Evolutionary conservation across 331 rosid genomes (phyloP), one percentile per base, ranked within the genome.

Genomic region (Dryas integrifolia): DNA sequence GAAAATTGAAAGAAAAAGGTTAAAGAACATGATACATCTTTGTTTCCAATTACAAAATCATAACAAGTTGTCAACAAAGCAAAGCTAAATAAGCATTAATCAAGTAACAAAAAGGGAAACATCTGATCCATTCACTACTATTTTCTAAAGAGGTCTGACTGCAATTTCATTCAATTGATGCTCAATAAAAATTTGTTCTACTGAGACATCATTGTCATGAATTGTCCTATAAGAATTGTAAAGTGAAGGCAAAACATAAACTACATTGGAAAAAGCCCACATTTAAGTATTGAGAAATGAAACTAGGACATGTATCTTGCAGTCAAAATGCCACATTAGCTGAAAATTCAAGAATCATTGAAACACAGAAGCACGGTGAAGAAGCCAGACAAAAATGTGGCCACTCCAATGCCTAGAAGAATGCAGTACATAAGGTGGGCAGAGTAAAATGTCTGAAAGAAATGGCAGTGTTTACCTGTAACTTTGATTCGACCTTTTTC

Each of bases 401-500:
- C 21, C 7, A 45, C 35, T 9, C 30, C 15, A 0, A 65, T 5
- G 40, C 49, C 21, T 5, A 15, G 9, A 51, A 4, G 38, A 39
- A 6, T 10, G n/a, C 14, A 14, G 49, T 1, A 9, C 4, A 15
- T 68, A 15, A 15, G 35, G 35, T 39, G 8, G 58, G 46, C 4
- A 35, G 35, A 14, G 8, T 5, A 35, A 24, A 7, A 16, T 52
- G 21, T 45, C 15, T 12, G 10, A 24, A 14, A 56, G 64, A 21
- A 52, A 56, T 12, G 55, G 18, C 10, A 41, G 21, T 41, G 5
- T 10, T 44, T 58, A 70, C 90, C 82, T 60, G 73, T 30, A 86
- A 68, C 76, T 44, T 43, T 3, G 86, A 76, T 35, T 63, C 47
- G 39, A 88, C 38, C 24, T 58, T 72, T 82, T 82, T 86, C 73